Percentiles rank a stretch among this genome's conserved stretches.
phyloP scores from a whole-genome alignment of 495 filamentous ascomycete genomes.

The Penicillium macrosclerotiorum region DNA sequence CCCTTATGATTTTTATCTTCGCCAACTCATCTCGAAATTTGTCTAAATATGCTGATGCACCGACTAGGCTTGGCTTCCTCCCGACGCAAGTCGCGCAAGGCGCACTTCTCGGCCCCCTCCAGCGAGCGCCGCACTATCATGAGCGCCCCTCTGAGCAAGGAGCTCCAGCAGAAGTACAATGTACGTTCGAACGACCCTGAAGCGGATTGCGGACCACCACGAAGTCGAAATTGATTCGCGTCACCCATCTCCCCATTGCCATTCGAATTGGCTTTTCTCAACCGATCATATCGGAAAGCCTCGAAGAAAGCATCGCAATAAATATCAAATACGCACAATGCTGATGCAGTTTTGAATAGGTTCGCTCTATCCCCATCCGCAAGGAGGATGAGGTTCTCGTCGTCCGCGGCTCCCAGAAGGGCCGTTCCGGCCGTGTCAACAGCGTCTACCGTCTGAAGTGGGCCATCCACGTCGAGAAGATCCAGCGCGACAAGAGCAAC shows the following conservation, averaged over 20 bases:
- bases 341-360: conserved; percentile 49
- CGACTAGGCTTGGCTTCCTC: conserved; percentile 69
- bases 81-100: conserved; percentile 95
- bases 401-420: conserved; percentile 86
- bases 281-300: background rate
- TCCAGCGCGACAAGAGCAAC: conserved; percentile 90
- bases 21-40: conserved; percentile 5
- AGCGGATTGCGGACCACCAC: conserved; percentile 2
- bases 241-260: conserved; percentile 5
- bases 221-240: conserved; percentile 8
- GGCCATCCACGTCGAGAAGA: conserved; percentile 77
- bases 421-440: conserved; percentile 88
- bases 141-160: conserved; percentile 90
- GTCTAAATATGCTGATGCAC: conserved; percentile 24
- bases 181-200: conserved; percentile 49
- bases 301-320: conserved; percentile 5
- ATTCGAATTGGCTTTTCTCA: conserved; percentile 1
- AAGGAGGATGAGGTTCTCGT: conserved; percentile 95
- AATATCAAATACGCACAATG: background rate
- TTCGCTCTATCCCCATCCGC: conserved; percentile 95
- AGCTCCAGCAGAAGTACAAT: conserved; percentile 93
- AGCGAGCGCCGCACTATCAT: conserved; percentile 89
- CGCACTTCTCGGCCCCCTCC: conserved; percentile 91
- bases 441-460: conserved; percentile 98
- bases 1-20: conserved; percentile 7